phyloP scores from a whole-genome alignment of 1,139 yeast genomes.

The Debaryomyces fabryi region DNA sequence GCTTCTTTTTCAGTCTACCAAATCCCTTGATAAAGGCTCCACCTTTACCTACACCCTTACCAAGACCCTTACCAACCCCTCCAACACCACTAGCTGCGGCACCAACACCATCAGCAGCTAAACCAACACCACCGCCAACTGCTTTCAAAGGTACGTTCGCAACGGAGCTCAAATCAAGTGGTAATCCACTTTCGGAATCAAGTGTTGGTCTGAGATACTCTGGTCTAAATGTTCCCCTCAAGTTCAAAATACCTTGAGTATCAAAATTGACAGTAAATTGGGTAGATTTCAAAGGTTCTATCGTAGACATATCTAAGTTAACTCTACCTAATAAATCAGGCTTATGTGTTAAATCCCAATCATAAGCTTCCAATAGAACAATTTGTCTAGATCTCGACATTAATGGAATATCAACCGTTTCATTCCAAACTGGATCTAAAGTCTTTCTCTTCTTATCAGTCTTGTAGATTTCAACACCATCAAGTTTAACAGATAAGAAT shows the following conservation, averaged over 20 bases:
- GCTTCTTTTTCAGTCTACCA: slow-evolving; percentile 26
- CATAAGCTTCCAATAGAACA: slow-evolving; percentile 55
- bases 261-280: slow-evolving; percentile 52
- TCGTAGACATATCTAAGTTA: slow-evolving; percentile 48
- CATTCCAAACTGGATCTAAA: slow-evolving; percentile 72
- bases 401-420: slow-evolving; percentile 56
- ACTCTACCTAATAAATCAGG: slow-evolving; percentile 62
- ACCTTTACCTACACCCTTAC: slow-evolving; percentile 9
- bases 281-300: slow-evolving; percentile 49
- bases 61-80: slow-evolving; percentile 48
- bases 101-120: slow-evolving; percentile 34
- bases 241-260: slow-evolving; percentile 61
- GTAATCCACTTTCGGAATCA: slow-evolving; percentile 42
- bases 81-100: slow-evolving; percentile 47
- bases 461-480: slow-evolving; percentile 56
- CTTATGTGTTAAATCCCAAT: slow-evolving; percentile 78
- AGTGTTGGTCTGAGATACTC: slow-evolving; percentile 66
- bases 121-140: slow-evolving; percentile 45
- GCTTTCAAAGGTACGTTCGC: slow-evolving; percentile 53
- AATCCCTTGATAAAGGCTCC: slow-evolving; percentile 11
- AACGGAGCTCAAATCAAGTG: slow-evolving; percentile 41
- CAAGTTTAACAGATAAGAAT: slow-evolving; percentile 51
- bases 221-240: slow-evolving; percentile 62
- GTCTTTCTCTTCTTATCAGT: slow-evolving; percentile 68
- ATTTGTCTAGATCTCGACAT: slow-evolving; percentile 62